phyloP scores from a whole-genome alignment of 176 grass and related monocot species.

The Elaeis guineensis region DNA sequence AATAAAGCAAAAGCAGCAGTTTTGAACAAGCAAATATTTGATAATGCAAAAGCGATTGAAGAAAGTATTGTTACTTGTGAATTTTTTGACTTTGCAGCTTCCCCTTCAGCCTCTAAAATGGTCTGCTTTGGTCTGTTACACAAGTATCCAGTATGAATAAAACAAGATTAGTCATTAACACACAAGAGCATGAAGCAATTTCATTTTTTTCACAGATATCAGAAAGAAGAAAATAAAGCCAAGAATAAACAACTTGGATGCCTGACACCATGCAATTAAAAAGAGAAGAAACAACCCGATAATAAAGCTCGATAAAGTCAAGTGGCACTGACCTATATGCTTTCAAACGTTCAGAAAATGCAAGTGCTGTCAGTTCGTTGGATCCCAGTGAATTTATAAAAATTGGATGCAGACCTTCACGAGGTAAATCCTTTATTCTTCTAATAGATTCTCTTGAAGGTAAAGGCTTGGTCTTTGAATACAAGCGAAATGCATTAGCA shows the following conservation, averaged over 20 bases:
- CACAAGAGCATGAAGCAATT: too few species aligned
- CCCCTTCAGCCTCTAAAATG: slow-evolving; percentile 94
- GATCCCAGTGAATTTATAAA: slow-evolving; percentile 58
- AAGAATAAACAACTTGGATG: too few species aligned
- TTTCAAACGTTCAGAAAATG: slow-evolving; percentile 76
- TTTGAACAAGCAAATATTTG: slow-evolving; percentile 2
- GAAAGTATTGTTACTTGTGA: slow-evolving; percentile 41
- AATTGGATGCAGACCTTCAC: slow-evolving; percentile 78
- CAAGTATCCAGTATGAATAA: slow-evolving; percentile 9
- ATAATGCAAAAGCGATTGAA: slow-evolving; percentile 14
- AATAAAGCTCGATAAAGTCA: not conserved
- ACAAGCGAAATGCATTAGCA: slow-evolving; percentile 78
- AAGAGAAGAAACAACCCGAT: not conserved
- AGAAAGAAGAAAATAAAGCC: too few species aligned
- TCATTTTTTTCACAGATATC: too few species aligned
- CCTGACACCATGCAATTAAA: too few species aligned
- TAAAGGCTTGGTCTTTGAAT: slow-evolving; percentile 61
- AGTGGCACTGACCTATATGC: slow-evolving; percentile 50
- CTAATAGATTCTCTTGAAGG: slow-evolving; percentile 82
- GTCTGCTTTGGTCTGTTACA: slow-evolving; percentile 78
- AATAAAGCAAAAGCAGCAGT: too few species aligned
- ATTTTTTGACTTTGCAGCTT: slow-evolving; percentile 59
- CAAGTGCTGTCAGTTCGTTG: slow-evolving; percentile 83
- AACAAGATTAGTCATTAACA: not conserved
- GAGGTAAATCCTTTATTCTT: slow-evolving; percentile 69